Evolutionary conservation across 2,329 filamentous ascomycete species (phyloP).

Genomic region (Juglanconis oblonga): DNA sequence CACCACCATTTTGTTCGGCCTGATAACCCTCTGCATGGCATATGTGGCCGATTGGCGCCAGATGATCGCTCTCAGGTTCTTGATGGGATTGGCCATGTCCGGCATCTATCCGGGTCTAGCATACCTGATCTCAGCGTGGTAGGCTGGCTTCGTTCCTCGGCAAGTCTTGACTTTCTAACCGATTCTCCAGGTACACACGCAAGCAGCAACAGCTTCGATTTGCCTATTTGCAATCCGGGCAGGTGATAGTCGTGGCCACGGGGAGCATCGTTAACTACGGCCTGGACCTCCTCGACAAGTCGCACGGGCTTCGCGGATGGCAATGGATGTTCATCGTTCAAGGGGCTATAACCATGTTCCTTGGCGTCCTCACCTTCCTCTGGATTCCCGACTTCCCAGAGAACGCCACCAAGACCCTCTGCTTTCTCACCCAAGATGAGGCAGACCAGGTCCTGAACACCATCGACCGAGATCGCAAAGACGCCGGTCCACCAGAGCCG

Average conservation of each 20-base stretch:
- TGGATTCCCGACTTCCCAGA: constrained; percentile 72
- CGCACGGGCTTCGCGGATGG: constrained; percentile 57
- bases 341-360: constrained; percentile 55
- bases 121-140: constrained; percentile 54
- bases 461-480: constrained; percentile 60
- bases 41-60: constrained; percentile 66
- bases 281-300: constrained; percentile 61
- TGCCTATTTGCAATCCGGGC: constrained; percentile 61
- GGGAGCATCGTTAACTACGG: constrained; percentile 67
- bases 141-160: not conserved
- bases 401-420: constrained; percentile 51
- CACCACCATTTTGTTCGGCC: constrained; percentile 59
- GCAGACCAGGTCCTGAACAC: constrained; percentile 52
- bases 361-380: constrained; percentile 62
- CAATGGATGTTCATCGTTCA: constrained; percentile 69
- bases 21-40: constrained; percentile 66
- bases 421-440: constrained; percentile 56
- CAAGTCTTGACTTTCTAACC: not conserved
- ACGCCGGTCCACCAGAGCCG: constrained; percentile 49
- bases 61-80: constrained; percentile 65
- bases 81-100: constrained; percentile 63
- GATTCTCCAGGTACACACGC: constrained; percentile 47
- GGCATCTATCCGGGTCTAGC: constrained; percentile 51
- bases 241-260: constrained; percentile 64
- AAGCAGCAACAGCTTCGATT: constrained; percentile 64